Percentiles rank a stretch among this genome's conserved stretches.
phyloP scores from a whole-genome alignment of 1,139 yeast species.

The Suhomyces terraborum region DNA sequence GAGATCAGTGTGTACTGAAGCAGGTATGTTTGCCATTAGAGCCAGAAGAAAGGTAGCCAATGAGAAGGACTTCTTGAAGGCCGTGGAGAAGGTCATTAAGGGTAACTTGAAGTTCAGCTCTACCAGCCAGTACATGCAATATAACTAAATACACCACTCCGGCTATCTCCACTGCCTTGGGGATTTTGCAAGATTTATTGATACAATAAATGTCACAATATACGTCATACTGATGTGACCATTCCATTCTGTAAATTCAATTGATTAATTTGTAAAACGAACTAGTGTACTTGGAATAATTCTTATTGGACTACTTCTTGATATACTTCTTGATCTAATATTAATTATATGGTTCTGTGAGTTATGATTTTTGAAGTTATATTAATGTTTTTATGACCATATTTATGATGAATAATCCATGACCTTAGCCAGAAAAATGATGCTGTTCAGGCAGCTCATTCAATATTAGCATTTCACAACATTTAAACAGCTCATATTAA shows the following conservation, averaged over 20 bases:
- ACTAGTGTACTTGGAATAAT: too few species aligned
- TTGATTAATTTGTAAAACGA: too few species aligned
- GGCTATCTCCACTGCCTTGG: neutral
- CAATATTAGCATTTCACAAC: too few species aligned
- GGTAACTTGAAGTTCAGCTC: constrained; percentile 98
- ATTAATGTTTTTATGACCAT: neutral
- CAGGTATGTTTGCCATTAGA: constrained; percentile 97
- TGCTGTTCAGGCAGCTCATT: too few species aligned
- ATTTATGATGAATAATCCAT: too few species aligned
- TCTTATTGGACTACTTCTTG: too few species aligned
- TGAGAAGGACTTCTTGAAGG: constrained; percentile 94
- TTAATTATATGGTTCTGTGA: too few species aligned
- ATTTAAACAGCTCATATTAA: too few species aligned
- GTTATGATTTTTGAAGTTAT: too few species aligned
- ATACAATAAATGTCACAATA: constrained; percentile 1
- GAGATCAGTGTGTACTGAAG: constrained; percentile 32
- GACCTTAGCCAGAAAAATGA: too few species aligned
- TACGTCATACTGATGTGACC: neutral
- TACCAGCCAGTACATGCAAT: constrained; percentile 97
- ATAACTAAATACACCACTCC: constrained; percentile 52
- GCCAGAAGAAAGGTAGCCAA: constrained; percentile 98
- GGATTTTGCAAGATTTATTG: neutral
- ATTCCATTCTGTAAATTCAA: too few species aligned
- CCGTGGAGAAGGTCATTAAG: constrained; percentile 97
- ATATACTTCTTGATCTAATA: too few species aligned